Evolutionary conservation across 2,329 filamentous ascomycete species (phyloP), one percentile per base, ranked within the genome.

Genomic region (Epichloe glyceriae): DNA sequence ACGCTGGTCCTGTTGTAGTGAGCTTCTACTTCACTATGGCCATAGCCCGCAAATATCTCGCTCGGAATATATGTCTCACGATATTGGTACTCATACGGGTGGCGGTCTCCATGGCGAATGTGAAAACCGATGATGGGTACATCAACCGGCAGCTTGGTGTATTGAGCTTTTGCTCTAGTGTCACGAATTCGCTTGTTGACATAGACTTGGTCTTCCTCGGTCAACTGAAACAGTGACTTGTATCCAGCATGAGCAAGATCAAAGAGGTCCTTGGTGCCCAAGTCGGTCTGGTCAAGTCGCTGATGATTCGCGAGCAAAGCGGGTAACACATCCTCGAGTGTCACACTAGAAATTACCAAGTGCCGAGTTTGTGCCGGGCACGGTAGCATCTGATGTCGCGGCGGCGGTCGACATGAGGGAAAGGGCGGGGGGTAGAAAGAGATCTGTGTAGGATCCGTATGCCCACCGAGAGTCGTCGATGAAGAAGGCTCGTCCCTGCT

Each of bases 391-490:
- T 89, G 80, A 50, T 86, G 79, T 26, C 76, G 71, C n/a, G 85
- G 83, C 12, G 88, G 87, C 17, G 84, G 80, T 7, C 77, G 74
- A 63, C 88, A 94, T 22, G 70, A 66, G 2, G 83, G 81, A 2
- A 73, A 57, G 0, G 86, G 83, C 1, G 84, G 83, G 83, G 3
- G 79, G 68, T 44, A 78, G 70, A 66, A 95, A 94, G 59, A 86
- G 88, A 47, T 79, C 75, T 0, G 75, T 75, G 61, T 87, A 95
- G 48, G 75, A 73, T 10, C 88, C 88, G 59, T 93, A 93, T 1
- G 85, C 82, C 83, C 89, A 95, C 56, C 83, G 76, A 6, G 84
- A 80, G 66, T 95, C 88, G 59, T 94, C 87, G 55, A 95, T 73
- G 68, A 95, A 94, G 66, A 95, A 94, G 1, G 80, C 74, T 22